Evolutionary conservation across 1,284 basidiomycete genomes (phyloP), one percentile per base, ranked within the genome.

Genomic region (Cryptococcus sp.): DNA sequence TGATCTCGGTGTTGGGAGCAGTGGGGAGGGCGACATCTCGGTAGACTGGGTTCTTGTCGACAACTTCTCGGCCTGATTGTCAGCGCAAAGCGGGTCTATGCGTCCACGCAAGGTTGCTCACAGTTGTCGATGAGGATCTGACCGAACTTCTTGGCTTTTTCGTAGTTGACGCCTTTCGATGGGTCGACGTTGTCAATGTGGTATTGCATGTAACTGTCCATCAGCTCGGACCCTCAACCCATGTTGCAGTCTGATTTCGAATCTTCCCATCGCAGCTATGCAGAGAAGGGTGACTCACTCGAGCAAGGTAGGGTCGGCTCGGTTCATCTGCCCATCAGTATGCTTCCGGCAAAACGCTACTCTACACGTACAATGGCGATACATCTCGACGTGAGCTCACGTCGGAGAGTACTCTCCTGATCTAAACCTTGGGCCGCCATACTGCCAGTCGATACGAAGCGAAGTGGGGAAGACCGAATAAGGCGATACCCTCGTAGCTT

Each of bases 331-430:
- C 4, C 18, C 25, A 32, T 45, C 12, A 42, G 43, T n/a, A n/a
- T n/a, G n/a, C n/a, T n/a, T n/a, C n/a, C 22, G n/a, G 26, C 23
- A n/a, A 16, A 32, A 25, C 7, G 16, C 10, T 47, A 0, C 9
- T 5, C 7, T n/a, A n/a, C n/a, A 65, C 68, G 55, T 39, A 71
- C 69, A 70, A 98, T 86, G 47, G 88, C 85, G 60, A 98, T 92
- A 77, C 93, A 97, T 51, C 92, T 86, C 60, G 89, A 89, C n/a
- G 92, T 95, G 74, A 95, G 91, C 71, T 92, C 89, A 61, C 72
- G 70, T 48, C 69, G 51, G 48, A 52, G 48, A 45, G 58, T 65
- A 49, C 60, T 65, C 51, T 68, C 63, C 41, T 65, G 48, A 51
- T 69, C 66, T 45, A 59, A 53, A 37, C 59, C 63, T 38, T 28